A percentile compares a stretch with the other conserved stretches of the same genome.
phyloP scores from a whole-genome alignment of 78 protist genomes.

The Capsaspora owczarzaki region DNA sequence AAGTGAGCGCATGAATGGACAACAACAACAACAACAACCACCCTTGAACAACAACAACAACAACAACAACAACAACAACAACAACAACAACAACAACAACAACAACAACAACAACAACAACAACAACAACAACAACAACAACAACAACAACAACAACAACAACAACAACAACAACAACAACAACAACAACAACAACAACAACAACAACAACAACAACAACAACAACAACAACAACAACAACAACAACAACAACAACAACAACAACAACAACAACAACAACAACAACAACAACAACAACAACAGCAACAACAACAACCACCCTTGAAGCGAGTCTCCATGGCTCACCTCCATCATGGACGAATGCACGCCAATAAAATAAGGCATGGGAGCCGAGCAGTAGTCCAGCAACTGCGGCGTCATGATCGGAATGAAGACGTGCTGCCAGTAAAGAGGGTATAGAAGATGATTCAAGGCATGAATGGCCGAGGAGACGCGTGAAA shows the following conservation, averaged over 20 bases:
- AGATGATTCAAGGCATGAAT: not conserved
- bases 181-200: not conserved
- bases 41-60: too few species aligned
- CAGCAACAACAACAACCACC: not conserved
- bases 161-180: not conserved
- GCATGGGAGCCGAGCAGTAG: constrained; percentile 40
- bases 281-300: not conserved
- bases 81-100: not conserved
- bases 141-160: not conserved
- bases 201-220: not conserved
- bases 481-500: not conserved
- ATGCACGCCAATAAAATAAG: constrained; percentile 36
- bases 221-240: not conserved
- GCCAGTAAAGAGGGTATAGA: constrained; percentile 26
- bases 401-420: constrained; percentile 25
- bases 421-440: constrained; percentile 41
- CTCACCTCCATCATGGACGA: not conserved
- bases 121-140: not conserved
- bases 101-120: not conserved
- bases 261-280: not conserved
- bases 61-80: not conserved
- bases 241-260: not conserved
- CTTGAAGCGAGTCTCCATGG: not conserved
- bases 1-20: not conserved
- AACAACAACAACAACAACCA: not conserved